Percentiles rank a stretch among this genome's conserved stretches.
Evolutionary conservation across 495 filamentous ascomycete genomes (phyloP).

Genomic region (Pyrenula aspistea): DNA sequence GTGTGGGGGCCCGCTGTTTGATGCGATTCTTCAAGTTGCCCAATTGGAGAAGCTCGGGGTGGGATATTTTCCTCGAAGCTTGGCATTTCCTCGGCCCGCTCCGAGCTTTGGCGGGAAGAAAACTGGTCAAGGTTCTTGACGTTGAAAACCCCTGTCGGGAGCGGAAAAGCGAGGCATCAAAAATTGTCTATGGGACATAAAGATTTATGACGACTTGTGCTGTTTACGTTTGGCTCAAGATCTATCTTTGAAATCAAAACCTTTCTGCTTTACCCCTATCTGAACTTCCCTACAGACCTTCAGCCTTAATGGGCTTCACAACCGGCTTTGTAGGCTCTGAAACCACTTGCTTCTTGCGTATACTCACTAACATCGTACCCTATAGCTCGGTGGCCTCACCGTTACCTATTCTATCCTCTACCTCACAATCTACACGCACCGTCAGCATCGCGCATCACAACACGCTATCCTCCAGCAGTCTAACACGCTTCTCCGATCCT

Average conservation of each 20-base stretch:
- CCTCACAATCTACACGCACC: slow-evolving; percentile 64
- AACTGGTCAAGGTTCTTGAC: slow-evolving; percentile 1
- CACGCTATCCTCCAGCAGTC: slow-evolving; percentile 60
- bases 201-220: too few relatives aligned
- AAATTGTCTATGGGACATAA: too few relatives aligned
- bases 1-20: slow-evolving; percentile 1
- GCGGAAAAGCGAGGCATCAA: too few relatives aligned
- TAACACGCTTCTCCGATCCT: slow-evolving; percentile 42
- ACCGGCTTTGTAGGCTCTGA: slow-evolving; percentile 73
- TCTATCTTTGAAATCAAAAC: too few relatives aligned
- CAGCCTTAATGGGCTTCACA: slow-evolving; percentile 56
- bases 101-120: background rate
- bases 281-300: too few relatives aligned
- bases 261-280: too few relatives aligned
- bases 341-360: background rate
- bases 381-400: slow-evolving; percentile 64
- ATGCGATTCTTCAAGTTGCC: slow-evolving; percentile 21
- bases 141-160: background rate
- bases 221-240: too few relatives aligned
- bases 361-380: slow-evolving; percentile 2
- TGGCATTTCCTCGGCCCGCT: slow-evolving; percentile 1
- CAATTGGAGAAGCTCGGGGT: slow-evolving; percentile 30
- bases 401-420: slow-evolving; percentile 75
- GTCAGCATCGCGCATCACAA: slow-evolving; percentile 57
- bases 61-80: slow-evolving; percentile 11